Conservation (phyloP, 2,329 filamentous ascomycete genomes). For the Lachnellula suecica region DNA sequence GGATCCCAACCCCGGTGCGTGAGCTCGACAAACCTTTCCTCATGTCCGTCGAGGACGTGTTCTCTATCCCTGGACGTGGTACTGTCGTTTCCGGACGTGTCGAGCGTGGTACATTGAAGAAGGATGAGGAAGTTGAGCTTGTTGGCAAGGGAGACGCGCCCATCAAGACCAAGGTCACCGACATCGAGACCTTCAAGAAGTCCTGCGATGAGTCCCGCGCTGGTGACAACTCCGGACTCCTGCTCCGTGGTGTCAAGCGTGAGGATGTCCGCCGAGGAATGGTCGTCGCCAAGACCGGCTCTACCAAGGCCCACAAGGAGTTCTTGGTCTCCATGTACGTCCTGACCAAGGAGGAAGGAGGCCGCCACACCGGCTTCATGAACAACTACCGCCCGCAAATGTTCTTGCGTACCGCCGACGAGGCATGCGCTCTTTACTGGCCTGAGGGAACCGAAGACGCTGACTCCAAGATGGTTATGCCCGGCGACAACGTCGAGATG, state of each 20-base stretch:
- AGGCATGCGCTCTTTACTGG: constrained; percentile 77
- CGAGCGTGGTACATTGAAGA: constrained; percentile 92
- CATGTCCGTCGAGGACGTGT: constrained; percentile 95
- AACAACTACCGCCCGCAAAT: constrained; percentile 97
- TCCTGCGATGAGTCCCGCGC: constrained; percentile 94
- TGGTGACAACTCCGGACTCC: constrained; percentile 96
- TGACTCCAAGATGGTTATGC: constrained; percentile 83
- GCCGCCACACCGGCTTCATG: constrained; percentile 92
- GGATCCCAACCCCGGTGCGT: constrained; percentile 95
- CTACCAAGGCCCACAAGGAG: constrained; percentile 82
- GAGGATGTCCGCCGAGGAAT: constrained; percentile 95
- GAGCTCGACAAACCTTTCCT: constrained; percentile 98
- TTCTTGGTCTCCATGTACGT: constrained; percentile 97
- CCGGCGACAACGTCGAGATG: constrained; percentile 99
- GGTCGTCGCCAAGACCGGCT: constrained; percentile 83
- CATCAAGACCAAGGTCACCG: constrained; percentile 99
- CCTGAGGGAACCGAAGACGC: constrained; percentile 78
- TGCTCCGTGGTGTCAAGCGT: constrained; percentile 92
- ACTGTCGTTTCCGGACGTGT: constrained; percentile 97
- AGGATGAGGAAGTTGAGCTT: constrained; percentile 90
- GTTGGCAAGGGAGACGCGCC: constrained; percentile 78
- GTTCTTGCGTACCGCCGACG: constrained; percentile 89
- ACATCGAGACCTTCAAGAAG: constrained; percentile 99
- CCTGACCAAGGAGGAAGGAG: constrained; percentile 95
- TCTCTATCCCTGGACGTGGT: constrained; percentile 89